Evolutionary conservation across 345 rosid genomes (phyloP), one percentile per base, ranked within the genome.

Genomic region (Anacardium occidentale): DNA sequence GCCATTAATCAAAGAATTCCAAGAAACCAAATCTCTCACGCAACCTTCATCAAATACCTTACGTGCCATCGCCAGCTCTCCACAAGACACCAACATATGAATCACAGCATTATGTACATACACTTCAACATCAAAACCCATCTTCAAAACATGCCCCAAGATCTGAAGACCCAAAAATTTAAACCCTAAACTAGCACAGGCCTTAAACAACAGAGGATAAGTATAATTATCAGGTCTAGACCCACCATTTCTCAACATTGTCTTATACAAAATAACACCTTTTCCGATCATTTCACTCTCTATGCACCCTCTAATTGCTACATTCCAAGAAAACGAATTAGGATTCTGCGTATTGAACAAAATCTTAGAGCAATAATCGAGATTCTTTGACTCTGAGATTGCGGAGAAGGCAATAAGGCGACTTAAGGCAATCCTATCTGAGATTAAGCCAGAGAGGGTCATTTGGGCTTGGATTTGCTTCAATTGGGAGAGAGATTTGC

Each of bases 1-100:
- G 59, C 98, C 98, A 76, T 85, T 85, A 77, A 91, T 91, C 88
- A 94, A 83, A 34, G 83, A 84, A 67, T 91, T 94, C 97, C 97
- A 94, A 57, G 98, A 84, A 79, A 94, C 94, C 85, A 86, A 85
- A 68, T 92, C 89, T 69, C 91, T 92, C 26, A 85, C 90, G 45
- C 81, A 68, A 82, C 91, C 66, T 87, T 81, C 84, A 79, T 90
- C 95, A 59, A 94, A 94, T 90, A 90, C 82, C 81, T 85, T 82
- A 45, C 78, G 74, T 44, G 98, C 98, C 77, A 74, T 44, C 8
- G 55, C 80, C 76, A 89, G 66, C 17, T 88, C 91, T 22, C 97
- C 92, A 17, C 79, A 73, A 2, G 85, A 81, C 45, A 80, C 89
- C 68, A 94, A 58, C 83, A 85, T 70, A 44, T 90, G 85, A 55